Evolutionary conservation across 228 moss, liverwort and hornwort genomes (phyloP).

Genomic region (Sphagnum fallax): DNA sequence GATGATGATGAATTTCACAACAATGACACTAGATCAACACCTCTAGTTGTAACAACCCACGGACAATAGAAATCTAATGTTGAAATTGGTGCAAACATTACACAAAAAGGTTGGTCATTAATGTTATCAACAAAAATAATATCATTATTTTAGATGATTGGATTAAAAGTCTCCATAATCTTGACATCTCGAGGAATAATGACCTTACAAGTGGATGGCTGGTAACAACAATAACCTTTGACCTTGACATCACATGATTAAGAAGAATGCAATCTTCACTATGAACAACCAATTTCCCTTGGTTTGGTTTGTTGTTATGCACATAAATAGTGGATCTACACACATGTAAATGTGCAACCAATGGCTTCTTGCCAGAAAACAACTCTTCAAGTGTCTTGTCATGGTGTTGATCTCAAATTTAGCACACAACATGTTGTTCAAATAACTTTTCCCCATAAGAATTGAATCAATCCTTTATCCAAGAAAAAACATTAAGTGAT

Average conservation of each 20-base stretch:
- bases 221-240: not conserved
- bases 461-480: not conserved
- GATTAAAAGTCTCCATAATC: no score
- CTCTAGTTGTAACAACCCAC: no score
- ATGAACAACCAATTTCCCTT: not conserved
- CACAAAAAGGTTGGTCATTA: no score
- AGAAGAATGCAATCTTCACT: not conserved
- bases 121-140: no score
- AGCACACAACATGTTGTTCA: not conserved
- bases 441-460: conserved; percentile 13
- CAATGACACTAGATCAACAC: no score
- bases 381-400: not conserved
- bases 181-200: no score
- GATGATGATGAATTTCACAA: no score
- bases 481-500: not conserved
- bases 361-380: not conserved
- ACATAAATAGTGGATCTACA: not conserved
- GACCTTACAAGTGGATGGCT: not conserved
- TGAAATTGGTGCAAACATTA: no score
- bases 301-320: not conserved
- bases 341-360: not conserved
- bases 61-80: no score
- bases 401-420: conserved; percentile 1
- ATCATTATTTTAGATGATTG: no score
- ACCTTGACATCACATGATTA: not conserved